Base-by-base conservation (phyloP, 257 asterid genomes). In the Nicotiana attenuata region DNA sequence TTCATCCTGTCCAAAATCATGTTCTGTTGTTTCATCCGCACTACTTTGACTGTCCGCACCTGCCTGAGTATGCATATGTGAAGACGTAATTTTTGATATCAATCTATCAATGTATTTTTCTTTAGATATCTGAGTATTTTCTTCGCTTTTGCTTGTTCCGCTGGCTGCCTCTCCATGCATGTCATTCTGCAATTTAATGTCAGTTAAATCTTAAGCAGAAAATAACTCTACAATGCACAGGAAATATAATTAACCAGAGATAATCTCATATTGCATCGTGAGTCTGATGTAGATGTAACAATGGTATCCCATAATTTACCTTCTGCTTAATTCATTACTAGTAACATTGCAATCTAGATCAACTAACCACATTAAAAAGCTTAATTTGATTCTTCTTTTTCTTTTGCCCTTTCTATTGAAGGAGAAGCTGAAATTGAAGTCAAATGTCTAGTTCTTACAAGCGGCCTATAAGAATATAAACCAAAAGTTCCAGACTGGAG, bases 1-100 rank as follows among this genome's bases (percentile, higher is more conserved):
- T 75, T 85, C 90, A 45, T 85, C 89, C 26, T 68, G 69, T 35
- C 59, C 81, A 67, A 22, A 55, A 79, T 77, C 69, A 75, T 61
- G 64, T 33, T 78, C 82, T 78, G 71, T 60, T 59, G 82, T 64
- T 38, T 78, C 69, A 35, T 60, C 57, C 10, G 5, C 3, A 57
- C 68, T 35, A 59, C 13, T 55, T 78, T 78, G 65, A 20, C 73
- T 38, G 41, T 45, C 63, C 45, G 4, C 56, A 50, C 82, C 75
- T 38, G 41, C 82, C 82, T 78, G 82, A 61, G 10, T 38, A 57
- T 60, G 82, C 82, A 38, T 78, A 22, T 78, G 73, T 38, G 82
- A 78, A 78, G 82, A 60, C 8, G 82, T 78, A 7, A 78, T 78
- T 78, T 78, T 78, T 19, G 82, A 78, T 78, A 78, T 78, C 71